Percentiles rank a stretch among this genome's conserved stretches.
phyloP scores from a whole-genome alignment of 352 stramenopile species.

The Pythium sp. region DNA sequence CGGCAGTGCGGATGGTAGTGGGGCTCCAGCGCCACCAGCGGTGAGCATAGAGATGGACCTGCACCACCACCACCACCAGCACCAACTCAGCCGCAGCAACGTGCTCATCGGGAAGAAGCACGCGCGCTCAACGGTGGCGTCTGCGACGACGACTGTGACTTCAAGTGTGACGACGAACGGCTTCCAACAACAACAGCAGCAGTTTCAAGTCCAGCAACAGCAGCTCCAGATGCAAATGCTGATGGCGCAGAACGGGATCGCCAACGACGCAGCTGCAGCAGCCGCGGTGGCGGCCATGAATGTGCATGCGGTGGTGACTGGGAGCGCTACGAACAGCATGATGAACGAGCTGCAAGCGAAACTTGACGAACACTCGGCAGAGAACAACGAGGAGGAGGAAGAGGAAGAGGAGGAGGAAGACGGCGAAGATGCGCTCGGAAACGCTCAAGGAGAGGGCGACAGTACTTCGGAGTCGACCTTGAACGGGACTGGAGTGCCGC shows the following conservation, averaged over 20 bases:
- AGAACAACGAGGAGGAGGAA: slow-evolving; percentile 12
- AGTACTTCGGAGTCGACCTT: background rate
- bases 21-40: background rate
- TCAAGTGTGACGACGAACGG: slow-evolving; percentile 6
- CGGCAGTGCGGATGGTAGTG: background rate
- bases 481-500: slow-evolving; percentile 19
- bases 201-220: slow-evolving; percentile 14
- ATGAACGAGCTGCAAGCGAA: slow-evolving; percentile 25
- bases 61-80: slow-evolving; percentile 7
- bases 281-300: slow-evolving; percentile 12
- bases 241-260: slow-evolving; percentile 17
- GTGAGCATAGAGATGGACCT: slow-evolving; percentile 1
- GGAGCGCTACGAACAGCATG: background rate
- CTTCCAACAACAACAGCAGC: slow-evolving; percentile 4
- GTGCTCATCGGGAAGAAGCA: slow-evolving; percentile 22
- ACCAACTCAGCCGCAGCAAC: slow-evolving; percentile 8
- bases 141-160: background rate
- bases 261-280: slow-evolving; percentile 6
- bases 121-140: slow-evolving; percentile 4
- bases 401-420: slow-evolving; percentile 18
- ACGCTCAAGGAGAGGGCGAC: background rate
- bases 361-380: slow-evolving; percentile 17
- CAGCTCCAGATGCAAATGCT: slow-evolving; percentile 21
- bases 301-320: slow-evolving; percentile 4
- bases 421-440: background rate